These are phyloP conservation scores for Phytopythium chamaehyphon DNA, from an alignment of 352 stramenopile genomes.

Conservation along the genomic window DNA sequence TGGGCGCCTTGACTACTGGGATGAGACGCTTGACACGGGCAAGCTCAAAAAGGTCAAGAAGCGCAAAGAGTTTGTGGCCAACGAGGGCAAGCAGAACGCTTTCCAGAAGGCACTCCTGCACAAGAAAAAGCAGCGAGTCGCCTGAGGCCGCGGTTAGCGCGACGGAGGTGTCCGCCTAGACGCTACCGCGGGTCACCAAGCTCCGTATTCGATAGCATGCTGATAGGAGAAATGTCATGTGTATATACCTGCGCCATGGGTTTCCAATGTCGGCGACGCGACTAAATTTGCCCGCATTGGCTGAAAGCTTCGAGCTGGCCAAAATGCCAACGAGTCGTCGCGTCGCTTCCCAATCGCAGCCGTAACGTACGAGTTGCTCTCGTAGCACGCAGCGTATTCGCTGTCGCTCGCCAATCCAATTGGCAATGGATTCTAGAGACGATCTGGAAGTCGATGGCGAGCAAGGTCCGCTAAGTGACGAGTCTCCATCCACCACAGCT, in stretches of 20 bases:
- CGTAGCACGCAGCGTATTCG: neutral
- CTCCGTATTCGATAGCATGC: slow-evolving; percentile 2
- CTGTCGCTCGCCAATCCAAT: neutral
- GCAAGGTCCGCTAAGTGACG: too few relatives aligned
- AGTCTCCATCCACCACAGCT: slow-evolving; percentile 1
- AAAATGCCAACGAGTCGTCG: too few relatives aligned
- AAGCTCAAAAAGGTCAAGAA: slow-evolving; percentile 86
- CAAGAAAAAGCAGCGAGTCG: slow-evolving; percentile 40
- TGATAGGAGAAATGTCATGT: neutral
- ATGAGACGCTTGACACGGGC: slow-evolving; percentile 66
- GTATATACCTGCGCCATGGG: too few relatives aligned
- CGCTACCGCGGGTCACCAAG: neutral
- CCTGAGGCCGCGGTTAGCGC: slow-evolving; percentile 3
- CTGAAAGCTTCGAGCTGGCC: too few relatives aligned
- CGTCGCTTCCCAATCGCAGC: too few relatives aligned
- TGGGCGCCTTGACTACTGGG: slow-evolving; percentile 68
- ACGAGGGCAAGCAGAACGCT: slow-evolving; percentile 66
- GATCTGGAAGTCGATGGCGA: slow-evolving; percentile 1
- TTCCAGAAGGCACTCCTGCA: slow-evolving; percentile 60
- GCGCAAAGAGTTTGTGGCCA: slow-evolving; percentile 75
- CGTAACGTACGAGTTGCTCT: too few relatives aligned
- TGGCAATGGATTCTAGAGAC: slow-evolving; percentile 3
- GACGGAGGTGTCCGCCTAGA: too few relatives aligned
- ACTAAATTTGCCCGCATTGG: too few relatives aligned
- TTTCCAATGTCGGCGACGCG: too few relatives aligned